Conservation (phyloP, 2,329 filamentous ascomycete species). For the Phaeoacremonium minimum region DNA sequence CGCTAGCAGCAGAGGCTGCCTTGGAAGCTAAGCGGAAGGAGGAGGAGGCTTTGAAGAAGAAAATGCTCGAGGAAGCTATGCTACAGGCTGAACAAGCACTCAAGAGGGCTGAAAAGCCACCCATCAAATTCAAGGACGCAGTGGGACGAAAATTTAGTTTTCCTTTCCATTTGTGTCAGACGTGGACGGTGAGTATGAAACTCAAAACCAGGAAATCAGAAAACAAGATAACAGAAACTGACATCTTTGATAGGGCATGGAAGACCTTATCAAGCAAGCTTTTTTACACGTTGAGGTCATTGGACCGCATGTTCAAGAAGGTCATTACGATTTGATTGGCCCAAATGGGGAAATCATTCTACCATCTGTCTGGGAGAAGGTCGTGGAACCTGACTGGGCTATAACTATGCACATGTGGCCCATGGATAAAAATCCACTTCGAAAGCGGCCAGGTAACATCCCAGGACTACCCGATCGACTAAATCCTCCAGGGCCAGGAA, state of each 20-base stretch:
- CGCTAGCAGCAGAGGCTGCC: too few species aligned
- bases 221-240: not conserved
- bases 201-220: not conserved
- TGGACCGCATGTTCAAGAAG: slow-evolving; percentile 70
- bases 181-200: slow-evolving; percentile 64
- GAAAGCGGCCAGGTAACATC: too few species aligned
- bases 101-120: slow-evolving; percentile 55
- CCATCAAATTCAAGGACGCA: slow-evolving; percentile 87
- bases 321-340: slow-evolving; percentile 76
- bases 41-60: too few species aligned
- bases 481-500: too few species aligned
- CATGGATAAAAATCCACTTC: slow-evolving; percentile 35
- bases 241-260: slow-evolving; percentile 70
- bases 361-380: slow-evolving; percentile 75
- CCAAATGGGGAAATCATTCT: slow-evolving; percentile 81
- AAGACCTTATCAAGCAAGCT: slow-evolving; percentile 79
- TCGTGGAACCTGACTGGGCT: slow-evolving; percentile 72
- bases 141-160: slow-evolving; percentile 90
- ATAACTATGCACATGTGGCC: slow-evolving; percentile 58
- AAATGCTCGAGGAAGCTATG: too few species aligned
- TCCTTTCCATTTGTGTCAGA: slow-evolving; percentile 79
- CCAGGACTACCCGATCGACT: too few species aligned
- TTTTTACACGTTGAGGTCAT: slow-evolving; percentile 76
- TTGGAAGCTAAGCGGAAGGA: too few species aligned
- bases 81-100: too few species aligned